phyloP scores from a whole-genome alignment of 2,329 filamentous ascomycete genomes.

The Chaetomium olivaceum region DNA sequence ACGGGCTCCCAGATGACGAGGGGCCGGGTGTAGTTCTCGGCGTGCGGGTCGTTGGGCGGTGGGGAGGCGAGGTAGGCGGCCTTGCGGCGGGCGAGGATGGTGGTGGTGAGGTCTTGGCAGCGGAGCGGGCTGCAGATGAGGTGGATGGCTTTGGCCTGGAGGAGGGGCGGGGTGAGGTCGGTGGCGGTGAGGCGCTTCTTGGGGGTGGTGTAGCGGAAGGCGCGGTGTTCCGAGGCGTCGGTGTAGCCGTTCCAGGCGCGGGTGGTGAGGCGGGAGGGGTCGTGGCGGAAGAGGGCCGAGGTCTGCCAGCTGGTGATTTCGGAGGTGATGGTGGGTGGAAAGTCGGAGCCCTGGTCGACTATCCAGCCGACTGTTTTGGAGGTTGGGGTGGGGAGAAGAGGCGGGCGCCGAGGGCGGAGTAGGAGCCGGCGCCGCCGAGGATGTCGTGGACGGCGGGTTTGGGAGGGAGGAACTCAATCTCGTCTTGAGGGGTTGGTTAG shows the following conservation, averaged over 20 bases:
- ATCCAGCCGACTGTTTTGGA: slow-evolving; percentile 82
- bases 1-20: slow-evolving; percentile 95
- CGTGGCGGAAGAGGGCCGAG: slow-evolving; percentile 66
- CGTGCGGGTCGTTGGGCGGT: slow-evolving; percentile 20
- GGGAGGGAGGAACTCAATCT: slow-evolving; percentile 81
- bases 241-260: slow-evolving; percentile 92
- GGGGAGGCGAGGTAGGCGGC: slow-evolving; percentile 9
- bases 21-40: slow-evolving; percentile 52
- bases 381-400: slow-evolving; percentile 72
- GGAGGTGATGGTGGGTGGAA: slow-evolving; percentile 65
- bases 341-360: slow-evolving; percentile 85
- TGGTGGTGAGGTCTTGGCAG: slow-evolving; percentile 72
- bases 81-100: slow-evolving; percentile 64
- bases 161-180: slow-evolving; percentile 65
- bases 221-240: slow-evolving; percentile 61
- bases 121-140: slow-evolving; percentile 79
- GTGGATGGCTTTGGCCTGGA: slow-evolving; percentile 78
- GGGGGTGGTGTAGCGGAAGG: slow-evolving; percentile 84
- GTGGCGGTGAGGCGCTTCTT: slow-evolving; percentile 77
- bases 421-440: slow-evolving; percentile 86
- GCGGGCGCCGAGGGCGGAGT: slow-evolving; percentile 82
- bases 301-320: slow-evolving; percentile 76
- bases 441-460: slow-evolving; percentile 70
- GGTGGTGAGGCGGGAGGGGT: slow-evolving; percentile 72
- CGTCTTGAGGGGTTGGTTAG: slow-evolving; percentile 55